These are phyloP conservation scores for Glycine soja DNA, from an alignment of 306 rosid genomes.

Conservation along the genomic window DNA sequence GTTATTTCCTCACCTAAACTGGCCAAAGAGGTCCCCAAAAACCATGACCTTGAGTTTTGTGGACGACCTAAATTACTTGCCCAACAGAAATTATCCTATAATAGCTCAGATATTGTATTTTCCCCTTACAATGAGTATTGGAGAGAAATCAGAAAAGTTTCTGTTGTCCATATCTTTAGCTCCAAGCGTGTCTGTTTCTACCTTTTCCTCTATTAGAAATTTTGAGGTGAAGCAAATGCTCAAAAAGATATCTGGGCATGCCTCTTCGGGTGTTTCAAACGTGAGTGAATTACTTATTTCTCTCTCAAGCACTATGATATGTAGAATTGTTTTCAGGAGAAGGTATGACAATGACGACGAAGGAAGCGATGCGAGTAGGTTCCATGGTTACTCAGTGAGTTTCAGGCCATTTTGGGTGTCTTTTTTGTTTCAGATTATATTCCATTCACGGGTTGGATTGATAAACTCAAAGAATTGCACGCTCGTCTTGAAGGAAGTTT, in stretches of 20 bases:
- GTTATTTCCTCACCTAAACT: constrained; percentile 36
- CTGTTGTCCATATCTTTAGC: constrained; percentile 22
- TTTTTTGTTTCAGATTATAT: no score
- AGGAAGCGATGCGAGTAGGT: no score
- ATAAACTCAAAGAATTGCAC: no score
- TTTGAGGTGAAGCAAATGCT: constrained; percentile 39
- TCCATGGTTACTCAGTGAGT: no score
- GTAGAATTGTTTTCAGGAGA: no score
- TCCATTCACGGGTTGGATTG: no score
- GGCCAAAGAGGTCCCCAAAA: constrained; percentile 21
- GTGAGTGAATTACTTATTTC: no score
- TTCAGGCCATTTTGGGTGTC: no score
- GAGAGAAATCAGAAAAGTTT: constrained; percentile 46
- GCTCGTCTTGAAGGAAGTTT: no score
- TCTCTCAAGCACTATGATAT: no score
- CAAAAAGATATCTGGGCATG: background rate
- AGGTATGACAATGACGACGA: no score
- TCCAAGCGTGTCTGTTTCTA: constrained; percentile 7
- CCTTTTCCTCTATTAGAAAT: constrained; percentile 7
- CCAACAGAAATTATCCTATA: constrained; percentile 38
- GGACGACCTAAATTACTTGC: constrained; percentile 24
- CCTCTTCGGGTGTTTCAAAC: no score
- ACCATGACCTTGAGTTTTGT: constrained; percentile 34
- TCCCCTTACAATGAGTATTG: constrained; percentile 49
- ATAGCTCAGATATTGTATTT: constrained; percentile 41